Percentiles rank a stretch among this genome's conserved stretches.
Evolutionary conservation across 805 yeast genomes (phyloP).

Genomic region (Yarrowia sp.): DNA sequence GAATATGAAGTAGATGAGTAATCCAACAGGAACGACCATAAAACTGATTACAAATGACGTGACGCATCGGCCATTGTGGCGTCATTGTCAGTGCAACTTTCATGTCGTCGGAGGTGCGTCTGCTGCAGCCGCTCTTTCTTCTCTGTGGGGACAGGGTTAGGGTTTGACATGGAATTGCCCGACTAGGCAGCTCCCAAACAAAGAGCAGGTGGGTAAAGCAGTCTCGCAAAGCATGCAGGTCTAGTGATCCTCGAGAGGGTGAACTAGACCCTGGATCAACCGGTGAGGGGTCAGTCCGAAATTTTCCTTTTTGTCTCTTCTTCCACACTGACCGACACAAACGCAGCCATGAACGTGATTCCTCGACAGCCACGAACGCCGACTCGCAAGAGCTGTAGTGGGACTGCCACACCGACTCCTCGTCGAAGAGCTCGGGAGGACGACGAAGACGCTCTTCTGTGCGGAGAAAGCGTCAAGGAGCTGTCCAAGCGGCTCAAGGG

Average conservation of each 20-base stretch:
- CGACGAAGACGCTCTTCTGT: not conserved
- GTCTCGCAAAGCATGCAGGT: not conserved
- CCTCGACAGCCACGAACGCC: constrained; percentile 25
- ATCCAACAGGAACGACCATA: too few species aligned
- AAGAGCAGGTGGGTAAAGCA: not conserved
- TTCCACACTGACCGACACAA: too few species aligned
- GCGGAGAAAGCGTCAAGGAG: constrained; percentile 2
- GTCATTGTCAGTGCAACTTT: not conserved
- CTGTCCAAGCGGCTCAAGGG: constrained; percentile 3
- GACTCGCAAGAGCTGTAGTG: constrained; percentile 20
- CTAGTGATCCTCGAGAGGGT: not conserved
- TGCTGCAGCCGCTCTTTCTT: not conserved
- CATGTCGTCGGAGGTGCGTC: not conserved
- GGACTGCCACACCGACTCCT: constrained; percentile 7
- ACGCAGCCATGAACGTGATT: constrained; percentile 1
- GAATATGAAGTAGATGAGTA: too few species aligned
- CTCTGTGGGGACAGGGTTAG: constrained; percentile 22
- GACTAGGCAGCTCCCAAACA: not conserved
- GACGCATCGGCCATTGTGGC: not conserved
- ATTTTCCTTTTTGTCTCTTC: not conserved
- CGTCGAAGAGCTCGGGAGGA: constrained; percentile 17
- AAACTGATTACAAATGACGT: not conserved
- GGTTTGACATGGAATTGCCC: not conserved
- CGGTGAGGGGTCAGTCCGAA: not conserved
- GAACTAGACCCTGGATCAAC: not conserved